Conservation (phyloP, 495 filamentous ascomycete species). For the Sordaria brevicollis region DNA sequence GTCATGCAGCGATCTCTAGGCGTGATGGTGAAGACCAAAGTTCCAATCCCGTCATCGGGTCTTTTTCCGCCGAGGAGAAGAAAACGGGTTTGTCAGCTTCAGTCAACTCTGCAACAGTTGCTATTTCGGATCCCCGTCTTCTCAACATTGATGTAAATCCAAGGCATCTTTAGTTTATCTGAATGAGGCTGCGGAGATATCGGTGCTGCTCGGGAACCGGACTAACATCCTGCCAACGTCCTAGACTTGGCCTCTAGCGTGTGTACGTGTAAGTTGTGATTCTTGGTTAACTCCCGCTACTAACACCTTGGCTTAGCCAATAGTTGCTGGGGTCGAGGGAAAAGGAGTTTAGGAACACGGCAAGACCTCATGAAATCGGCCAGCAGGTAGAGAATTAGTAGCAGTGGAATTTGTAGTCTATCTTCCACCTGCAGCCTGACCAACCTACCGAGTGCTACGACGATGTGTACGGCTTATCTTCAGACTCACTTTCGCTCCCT, state of each 20-base stretch:
- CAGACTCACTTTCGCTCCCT: background rate
- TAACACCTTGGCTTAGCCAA: background rate
- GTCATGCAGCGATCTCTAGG: background rate
- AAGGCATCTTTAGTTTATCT: background rate
- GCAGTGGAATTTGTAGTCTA: background rate
- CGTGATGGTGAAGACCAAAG: background rate
- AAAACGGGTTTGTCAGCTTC: background rate
- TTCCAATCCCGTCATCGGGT: background rate
- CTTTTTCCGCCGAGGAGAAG: background rate
- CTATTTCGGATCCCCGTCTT: background rate
- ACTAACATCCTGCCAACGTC: background rate
- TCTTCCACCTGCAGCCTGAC: background rate
- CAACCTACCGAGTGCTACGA: background rate
- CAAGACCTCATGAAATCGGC: background rate
- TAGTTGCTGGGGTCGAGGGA: background rate
- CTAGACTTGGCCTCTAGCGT: background rate
- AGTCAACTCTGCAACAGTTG: background rate
- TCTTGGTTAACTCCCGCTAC: background rate
- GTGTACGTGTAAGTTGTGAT: background rate
- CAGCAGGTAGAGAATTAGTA: background rate
- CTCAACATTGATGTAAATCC: background rate
- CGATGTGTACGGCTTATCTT: background rate
- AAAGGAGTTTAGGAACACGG: background rate
- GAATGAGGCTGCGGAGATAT: background rate
- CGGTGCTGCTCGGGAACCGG: background rate